phyloP scores from a whole-genome alignment of 1,284 basidiomycete species.

The Austropuccinia psidii region DNA sequence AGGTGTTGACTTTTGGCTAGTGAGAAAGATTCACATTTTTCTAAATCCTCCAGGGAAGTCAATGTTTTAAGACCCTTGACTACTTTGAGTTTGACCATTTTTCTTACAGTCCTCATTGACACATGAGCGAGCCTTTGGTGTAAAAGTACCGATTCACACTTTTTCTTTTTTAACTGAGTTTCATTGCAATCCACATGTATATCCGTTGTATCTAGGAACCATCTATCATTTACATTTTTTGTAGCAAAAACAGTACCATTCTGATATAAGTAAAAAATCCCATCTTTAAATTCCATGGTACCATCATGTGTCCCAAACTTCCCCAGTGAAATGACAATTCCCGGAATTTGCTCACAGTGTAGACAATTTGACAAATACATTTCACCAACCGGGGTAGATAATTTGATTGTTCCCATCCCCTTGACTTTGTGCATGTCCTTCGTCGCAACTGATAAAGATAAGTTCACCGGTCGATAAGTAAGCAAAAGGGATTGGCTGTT shows the following conservation, averaged over 20 bases:
- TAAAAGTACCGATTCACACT: neutral
- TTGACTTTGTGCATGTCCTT: no score
- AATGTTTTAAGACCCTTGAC: neutral
- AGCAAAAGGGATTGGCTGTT: no score
- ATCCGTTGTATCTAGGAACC: no score
- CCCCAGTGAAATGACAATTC: neutral
- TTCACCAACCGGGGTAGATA: no score
- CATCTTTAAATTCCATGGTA: neutral
- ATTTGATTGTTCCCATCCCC: no score
- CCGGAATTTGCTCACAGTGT: neutral
- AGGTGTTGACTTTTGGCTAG: neutral
- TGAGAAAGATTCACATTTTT: neutral
- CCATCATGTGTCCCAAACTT: neutral
- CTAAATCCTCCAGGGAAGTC: neutral
- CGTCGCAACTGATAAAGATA: no score
- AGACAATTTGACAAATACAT: no score
- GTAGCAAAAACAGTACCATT: no score
- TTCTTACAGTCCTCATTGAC: neutral
- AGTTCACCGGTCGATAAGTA: no score
- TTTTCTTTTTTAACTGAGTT: no score
- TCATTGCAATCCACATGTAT: neutral
- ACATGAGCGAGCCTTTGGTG: neutral
- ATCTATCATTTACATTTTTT: no score
- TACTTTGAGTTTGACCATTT: no score
- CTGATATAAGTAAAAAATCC: neutral